phyloP scores from a whole-genome alignment of 2,329 filamentous ascomycete genomes.

The Pseudogymnoascus pannorum region DNA sequence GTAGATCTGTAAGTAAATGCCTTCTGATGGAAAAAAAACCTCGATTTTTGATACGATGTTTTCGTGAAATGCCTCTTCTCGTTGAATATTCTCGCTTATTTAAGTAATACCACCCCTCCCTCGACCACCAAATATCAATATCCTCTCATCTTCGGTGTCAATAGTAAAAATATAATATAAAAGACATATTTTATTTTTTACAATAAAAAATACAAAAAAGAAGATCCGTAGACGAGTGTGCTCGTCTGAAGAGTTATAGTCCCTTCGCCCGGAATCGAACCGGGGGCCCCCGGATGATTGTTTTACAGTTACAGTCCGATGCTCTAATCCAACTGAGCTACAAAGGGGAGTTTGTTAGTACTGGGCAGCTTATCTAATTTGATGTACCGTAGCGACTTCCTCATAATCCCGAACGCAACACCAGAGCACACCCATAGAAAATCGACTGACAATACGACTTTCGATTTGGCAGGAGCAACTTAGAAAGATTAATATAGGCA shows the following conservation, averaged over 20 bases:
- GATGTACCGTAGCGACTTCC: background rate
- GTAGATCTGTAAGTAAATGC: too few species aligned
- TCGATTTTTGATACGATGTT: background rate
- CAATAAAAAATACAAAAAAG: background rate
- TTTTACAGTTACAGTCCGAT: constrained; percentile 10
- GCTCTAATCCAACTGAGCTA: constrained; percentile 11
- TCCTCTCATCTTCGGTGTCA: background rate
- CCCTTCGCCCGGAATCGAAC: constrained; percentile 11
- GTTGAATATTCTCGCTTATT: background rate
- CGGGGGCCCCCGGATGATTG: constrained; percentile 10
- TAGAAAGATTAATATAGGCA: background rate
- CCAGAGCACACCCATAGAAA: background rate
- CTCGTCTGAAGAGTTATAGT: constrained; percentile 8
- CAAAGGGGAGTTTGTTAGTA: constrained; percentile 5
- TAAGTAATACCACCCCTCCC: background rate
- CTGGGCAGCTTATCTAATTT: background rate
- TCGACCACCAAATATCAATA: too few species aligned
- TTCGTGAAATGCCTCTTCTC: background rate
- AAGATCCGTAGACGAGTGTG: background rate
- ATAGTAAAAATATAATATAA: background rate
- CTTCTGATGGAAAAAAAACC: too few species aligned
- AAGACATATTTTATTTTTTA: too few species aligned
- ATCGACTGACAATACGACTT: background rate
- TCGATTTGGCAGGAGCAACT: background rate
- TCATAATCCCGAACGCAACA: too few species aligned